Evolutionary conservation across 1,284 basidiomycete species (phyloP).

Genomic region (Cutaneotrichosporon cyanovorans): DNA sequence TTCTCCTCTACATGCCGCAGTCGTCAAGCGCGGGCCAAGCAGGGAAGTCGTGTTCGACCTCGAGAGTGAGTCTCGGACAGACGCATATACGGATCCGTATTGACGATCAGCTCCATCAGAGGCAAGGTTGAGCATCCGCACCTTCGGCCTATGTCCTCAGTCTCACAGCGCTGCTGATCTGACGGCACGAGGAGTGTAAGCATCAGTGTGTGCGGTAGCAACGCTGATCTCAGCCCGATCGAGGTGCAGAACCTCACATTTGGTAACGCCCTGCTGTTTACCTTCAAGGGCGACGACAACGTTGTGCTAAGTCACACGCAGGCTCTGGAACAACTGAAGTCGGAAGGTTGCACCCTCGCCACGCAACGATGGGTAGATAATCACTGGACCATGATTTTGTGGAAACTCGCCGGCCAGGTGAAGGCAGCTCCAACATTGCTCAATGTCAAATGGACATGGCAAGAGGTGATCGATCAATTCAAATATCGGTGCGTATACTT

Average conservation of each 20-base stretch:
- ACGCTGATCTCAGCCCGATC: slow-evolving; percentile 28
- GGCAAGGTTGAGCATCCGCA: slow-evolving; percentile 23
- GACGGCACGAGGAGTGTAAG: slow-evolving; percentile 58
- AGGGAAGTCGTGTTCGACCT: slow-evolving; percentile 36
- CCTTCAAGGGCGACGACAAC: slow-evolving; percentile 50
- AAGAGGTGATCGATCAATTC: slow-evolving; percentile 70
- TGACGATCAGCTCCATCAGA: slow-evolving; percentile 14
- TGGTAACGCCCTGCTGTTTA: slow-evolving; percentile 56
- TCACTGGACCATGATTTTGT: slow-evolving; percentile 82
- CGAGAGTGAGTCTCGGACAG: slow-evolving; percentile 21
- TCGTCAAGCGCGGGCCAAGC: no score
- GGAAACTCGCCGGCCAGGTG: slow-evolving; percentile 85
- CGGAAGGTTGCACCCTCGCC: slow-evolving; percentile 26
- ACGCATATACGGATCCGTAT: background rate
- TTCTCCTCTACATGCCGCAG: no score
- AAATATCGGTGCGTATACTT: slow-evolving; percentile 63
- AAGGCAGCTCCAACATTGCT: slow-evolving; percentile 61
- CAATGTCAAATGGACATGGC: slow-evolving; percentile 63
- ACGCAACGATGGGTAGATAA: slow-evolving; percentile 70
- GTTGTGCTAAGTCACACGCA: slow-evolving; percentile 20
- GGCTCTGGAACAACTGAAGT: slow-evolving; percentile 23
- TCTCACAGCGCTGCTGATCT: slow-evolving; percentile 52
- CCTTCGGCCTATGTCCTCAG: slow-evolving; percentile 52
- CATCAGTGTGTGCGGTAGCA: slow-evolving; percentile 5
- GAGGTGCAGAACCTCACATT: slow-evolving; percentile 59